A percentile compares a stretch with the other conserved stretches of the same genome.
phyloP scores from a whole-genome alignment of 208 protist genomes.

The Pavlovales sp. region DNA sequence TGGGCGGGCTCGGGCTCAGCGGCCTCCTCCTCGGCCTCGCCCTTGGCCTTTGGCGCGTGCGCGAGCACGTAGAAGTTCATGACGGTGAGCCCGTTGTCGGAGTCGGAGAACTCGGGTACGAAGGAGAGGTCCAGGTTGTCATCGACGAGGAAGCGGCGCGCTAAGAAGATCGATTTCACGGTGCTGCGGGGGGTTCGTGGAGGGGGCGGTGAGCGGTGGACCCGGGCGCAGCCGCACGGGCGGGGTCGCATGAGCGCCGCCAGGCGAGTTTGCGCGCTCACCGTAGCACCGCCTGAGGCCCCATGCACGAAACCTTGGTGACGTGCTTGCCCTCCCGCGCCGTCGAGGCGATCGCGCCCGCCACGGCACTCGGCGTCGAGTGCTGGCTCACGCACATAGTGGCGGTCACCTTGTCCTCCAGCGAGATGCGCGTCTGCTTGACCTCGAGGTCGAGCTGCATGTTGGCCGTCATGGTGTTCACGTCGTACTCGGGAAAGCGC shows the following conservation, averaged over 20 bases:
- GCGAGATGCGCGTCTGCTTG: background rate
- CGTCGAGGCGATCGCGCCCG: background rate
- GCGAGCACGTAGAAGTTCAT: background rate
- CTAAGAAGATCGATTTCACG: slow-evolving; percentile 1
- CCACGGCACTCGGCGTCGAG: background rate
- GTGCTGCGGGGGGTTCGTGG: background rate
- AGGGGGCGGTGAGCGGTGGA: too few relatives aligned
- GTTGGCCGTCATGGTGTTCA: background rate
- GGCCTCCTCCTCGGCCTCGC: too few relatives aligned
- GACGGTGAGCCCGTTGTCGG: background rate
- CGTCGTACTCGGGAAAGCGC: slow-evolving; percentile 8
- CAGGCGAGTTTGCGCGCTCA: background rate
- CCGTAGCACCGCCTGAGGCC: background rate
- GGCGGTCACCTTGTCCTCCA: background rate
- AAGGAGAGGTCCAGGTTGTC: background rate
- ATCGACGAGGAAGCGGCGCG: background rate
- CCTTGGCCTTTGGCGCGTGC: too few relatives aligned
- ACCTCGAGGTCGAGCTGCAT: background rate
- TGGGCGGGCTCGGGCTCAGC: too few relatives aligned
- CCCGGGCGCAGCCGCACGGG: too few relatives aligned
- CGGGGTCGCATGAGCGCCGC: background rate
- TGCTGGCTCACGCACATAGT: background rate
- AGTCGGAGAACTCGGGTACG: background rate
- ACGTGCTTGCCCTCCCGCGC: background rate
- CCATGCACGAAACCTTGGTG: background rate